Conservation (phyloP, 2,329 filamentous ascomycete genomes). For the Phyllosticta paracitricarpa region DNA sequence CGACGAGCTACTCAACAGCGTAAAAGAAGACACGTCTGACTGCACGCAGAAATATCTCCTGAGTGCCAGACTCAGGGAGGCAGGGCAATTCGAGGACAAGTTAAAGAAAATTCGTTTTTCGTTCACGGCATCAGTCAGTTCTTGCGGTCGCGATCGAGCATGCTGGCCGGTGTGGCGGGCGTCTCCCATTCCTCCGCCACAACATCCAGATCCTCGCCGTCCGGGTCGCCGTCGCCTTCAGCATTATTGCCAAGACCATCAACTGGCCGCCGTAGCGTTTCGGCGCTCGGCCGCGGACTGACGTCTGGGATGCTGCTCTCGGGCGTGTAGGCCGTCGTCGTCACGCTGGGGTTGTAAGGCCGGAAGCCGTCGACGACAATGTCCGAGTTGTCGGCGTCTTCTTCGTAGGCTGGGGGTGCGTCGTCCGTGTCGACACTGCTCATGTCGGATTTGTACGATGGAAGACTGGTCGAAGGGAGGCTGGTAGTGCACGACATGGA, state of each 20-base stretch:
- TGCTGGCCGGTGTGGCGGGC: background rate
- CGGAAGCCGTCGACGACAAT: constrained; percentile 34
- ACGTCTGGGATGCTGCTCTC: constrained; percentile 30
- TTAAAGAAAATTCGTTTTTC: background rate
- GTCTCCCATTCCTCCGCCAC: background rate
- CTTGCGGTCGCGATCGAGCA: constrained; percentile 4
- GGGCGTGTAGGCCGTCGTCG: constrained; percentile 24
- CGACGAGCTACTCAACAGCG: too few relatives aligned
- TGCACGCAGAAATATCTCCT: too few relatives aligned
- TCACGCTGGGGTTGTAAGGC: constrained; percentile 24
- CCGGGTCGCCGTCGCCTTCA: background rate
- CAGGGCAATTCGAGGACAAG: background rate
- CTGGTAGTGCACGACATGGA: constrained; percentile 28
- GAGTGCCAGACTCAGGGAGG: background rate
- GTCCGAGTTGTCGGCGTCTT: constrained; percentile 27
- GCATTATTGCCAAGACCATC: background rate
- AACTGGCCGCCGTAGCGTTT: constrained; percentile 19
- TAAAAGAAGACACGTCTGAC: too few relatives aligned
- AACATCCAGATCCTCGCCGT: background rate
- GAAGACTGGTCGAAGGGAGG: constrained; percentile 33
- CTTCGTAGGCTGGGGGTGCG: constrained; percentile 34
- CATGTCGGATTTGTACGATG: constrained; percentile 34
- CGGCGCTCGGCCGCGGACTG: constrained; percentile 27
- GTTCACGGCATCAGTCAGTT: background rate
- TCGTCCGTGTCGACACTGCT: constrained; percentile 18